Conservation (phyloP, 2,329 filamentous ascomycete species). For the Knoxdaviesia capensis region DNA sequence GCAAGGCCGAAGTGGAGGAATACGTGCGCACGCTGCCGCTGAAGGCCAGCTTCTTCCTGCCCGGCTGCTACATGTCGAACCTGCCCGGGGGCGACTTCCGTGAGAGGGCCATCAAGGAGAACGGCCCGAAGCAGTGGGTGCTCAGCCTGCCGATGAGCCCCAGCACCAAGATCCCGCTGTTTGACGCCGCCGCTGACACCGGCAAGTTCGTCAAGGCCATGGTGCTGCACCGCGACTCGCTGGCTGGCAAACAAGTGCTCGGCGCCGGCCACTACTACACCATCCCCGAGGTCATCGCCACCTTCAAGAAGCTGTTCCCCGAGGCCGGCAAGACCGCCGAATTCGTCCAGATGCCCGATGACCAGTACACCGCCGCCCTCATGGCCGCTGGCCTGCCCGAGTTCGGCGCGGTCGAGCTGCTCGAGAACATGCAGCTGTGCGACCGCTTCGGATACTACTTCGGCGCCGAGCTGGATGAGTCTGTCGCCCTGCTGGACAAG, state of each 20-base stretch:
- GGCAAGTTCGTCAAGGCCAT: slow-evolving; percentile 17
- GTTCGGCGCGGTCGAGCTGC: slow-evolving; percentile 14
- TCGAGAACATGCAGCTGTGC: slow-evolving; percentile 22
- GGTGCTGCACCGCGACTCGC: slow-evolving; percentile 7
- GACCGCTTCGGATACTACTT: slow-evolving; percentile 20
- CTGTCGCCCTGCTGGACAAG: slow-evolving; percentile 11
- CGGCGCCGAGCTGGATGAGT: slow-evolving; percentile 13
- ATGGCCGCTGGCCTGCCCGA: slow-evolving; percentile 6
- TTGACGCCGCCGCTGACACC: slow-evolving; percentile 17
- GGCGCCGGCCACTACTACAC: slow-evolving; percentile 17
- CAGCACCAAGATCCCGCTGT: slow-evolving; percentile 15
- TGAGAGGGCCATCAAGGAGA: slow-evolving; percentile 9
- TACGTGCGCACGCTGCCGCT: slow-evolving; percentile 31
- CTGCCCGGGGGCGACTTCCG: slow-evolving; percentile 9
- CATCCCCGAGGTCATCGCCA: slow-evolving; percentile 11
- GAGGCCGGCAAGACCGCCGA: slow-evolving; percentile 14
- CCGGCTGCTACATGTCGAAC: slow-evolving; percentile 35
- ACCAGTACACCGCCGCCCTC: slow-evolving; percentile 16
- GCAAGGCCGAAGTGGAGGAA: slow-evolving; percentile 32
- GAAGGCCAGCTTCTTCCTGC: slow-evolving; percentile 28
- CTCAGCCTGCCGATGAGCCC: slow-evolving; percentile 11
- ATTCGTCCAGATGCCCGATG: slow-evolving; percentile 12
- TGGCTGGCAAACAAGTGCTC: slow-evolving; percentile 14
- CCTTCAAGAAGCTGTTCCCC: slow-evolving; percentile 11
- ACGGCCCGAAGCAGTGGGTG: slow-evolving; percentile 11